Base-by-base conservation (phyloP, 2,329 filamentous ascomycete genomes). In the Cordyceps cicadae region DNA sequence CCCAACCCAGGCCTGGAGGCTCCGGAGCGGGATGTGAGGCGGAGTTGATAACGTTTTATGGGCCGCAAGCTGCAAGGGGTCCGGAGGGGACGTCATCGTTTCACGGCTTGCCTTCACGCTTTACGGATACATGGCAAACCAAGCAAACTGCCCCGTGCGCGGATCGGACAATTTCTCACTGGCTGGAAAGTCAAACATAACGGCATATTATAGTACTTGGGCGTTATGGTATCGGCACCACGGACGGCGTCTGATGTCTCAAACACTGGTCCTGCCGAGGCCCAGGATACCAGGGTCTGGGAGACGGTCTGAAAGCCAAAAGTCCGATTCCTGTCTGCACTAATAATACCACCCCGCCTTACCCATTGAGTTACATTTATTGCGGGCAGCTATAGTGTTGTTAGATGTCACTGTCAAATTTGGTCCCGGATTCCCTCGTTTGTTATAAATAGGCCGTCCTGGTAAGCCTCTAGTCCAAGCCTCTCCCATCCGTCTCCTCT, bases 291-390 rank as follows among this genome's bases (percentile, higher is more conserved):
- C 11, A 51, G 24, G 34, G 43, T 39, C 21, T n/a, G 19, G 21
- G 39, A 55, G 37, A 29, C 51, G 50, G 45, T 26, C 24, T 37
- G 29, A 29, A 24, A 34, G 19, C 32, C 43, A 54, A 60, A 60
- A 60, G 50, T 60, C 58, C 58, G 58, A 49, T 52, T 54, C 41
- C 50, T 26, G 46, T 48, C 37, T 51, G 39, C 43, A 54, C 34
- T 54, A 52, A 32, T n/a, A 26, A 12, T 19, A 9, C 26, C 50
- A 54, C 41, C 58, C 51, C 58, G 43, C 58, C 55, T 14, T 19
- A 26, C 29, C 50, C 21, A 41, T 52, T 12, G 32, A 37, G 12
- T 26, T 54, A 14, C 43, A 59, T 59, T 41, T 26, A 59, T 19
- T 12, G 54, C 41, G 51, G 50, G 45, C 60, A 5, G 48, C 14